Percentiles rank a stretch among this genome's conserved stretches.
phyloP scores from a whole-genome alignment of 2,329 filamentous ascomycete species.

The Botryotinia convoluta region DNA sequence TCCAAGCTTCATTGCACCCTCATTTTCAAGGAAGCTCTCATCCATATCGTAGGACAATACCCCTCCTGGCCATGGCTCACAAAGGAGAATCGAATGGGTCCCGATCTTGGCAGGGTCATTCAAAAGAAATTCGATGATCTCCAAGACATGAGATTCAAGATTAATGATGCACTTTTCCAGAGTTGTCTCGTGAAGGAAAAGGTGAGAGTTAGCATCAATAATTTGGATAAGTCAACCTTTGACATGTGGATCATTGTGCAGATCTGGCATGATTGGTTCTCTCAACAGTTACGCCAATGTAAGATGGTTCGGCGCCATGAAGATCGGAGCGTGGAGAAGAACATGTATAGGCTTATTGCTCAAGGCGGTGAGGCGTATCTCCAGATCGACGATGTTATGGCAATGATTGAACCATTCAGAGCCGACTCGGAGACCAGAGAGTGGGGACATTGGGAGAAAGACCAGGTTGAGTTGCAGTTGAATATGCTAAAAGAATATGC shows the following conservation, averaged over 20 bases:
- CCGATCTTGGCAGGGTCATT: slow-evolving; percentile 15
- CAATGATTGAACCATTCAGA: background rate
- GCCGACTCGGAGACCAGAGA: background rate
- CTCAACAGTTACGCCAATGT: slow-evolving; percentile 13
- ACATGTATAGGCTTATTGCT: slow-evolving; percentile 28
- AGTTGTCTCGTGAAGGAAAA: slow-evolving; percentile 20
- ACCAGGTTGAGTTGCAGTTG: slow-evolving; percentile 24
- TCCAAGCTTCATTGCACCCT: slow-evolving; percentile 21
- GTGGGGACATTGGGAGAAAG: slow-evolving; percentile 7
- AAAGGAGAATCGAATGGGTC: background rate
- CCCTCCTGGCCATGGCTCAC: slow-evolving; percentile 26
- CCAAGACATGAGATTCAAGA: slow-evolving; percentile 6
- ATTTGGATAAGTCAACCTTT: slow-evolving; percentile 30
- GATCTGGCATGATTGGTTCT: slow-evolving; percentile 34
- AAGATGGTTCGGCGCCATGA: background rate
- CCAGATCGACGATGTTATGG: background rate
- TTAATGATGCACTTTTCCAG: slow-evolving; percentile 24
- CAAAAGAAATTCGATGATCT: slow-evolving; percentile 24
- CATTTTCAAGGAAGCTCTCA: slow-evolving; percentile 32
- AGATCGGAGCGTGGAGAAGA: background rate
- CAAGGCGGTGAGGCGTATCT: slow-evolving; percentile 31
- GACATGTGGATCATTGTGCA: slow-evolving; percentile 27
- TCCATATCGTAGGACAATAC: slow-evolving; percentile 31
- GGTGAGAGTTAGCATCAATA: slow-evolving; percentile 11
- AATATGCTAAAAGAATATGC: slow-evolving; percentile 29